Evolutionary conservation across 305 asterid species (phyloP), one percentile per base, ranked within the genome.

Genomic region (Plantago coronopus): DNA sequence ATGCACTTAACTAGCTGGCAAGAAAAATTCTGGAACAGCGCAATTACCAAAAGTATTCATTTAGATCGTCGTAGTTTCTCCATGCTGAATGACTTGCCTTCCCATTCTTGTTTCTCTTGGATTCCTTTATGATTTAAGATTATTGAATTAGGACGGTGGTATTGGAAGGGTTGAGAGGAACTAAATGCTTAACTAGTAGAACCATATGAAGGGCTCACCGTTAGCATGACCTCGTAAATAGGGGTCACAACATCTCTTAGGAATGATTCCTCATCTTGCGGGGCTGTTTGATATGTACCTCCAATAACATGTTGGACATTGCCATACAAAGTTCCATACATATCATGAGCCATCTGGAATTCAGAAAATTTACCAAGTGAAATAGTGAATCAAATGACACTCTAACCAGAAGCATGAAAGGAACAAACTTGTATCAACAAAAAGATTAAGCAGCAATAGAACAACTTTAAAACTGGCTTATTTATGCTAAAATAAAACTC

Each of bases 71-170:
- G 45, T 94, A 94, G 81, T 90, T 94, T 82, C 99, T 84, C 97
- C 97, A 88, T 67, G 83, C 86, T n/a, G 97, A 78, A 82, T 94
- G 99, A 75, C 99, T 94, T 55, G 97, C 89, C 80, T 83, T 90
- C 76, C 97, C 95, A 27, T 48, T 59, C 79, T 74, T 78, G 73
- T 94, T 90, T 86, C 86, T 90, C 85, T 88, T 70, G 47, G 78
- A 95, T 90, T 94, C 99, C 99, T 94, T 73, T 74, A 77, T 72
- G 82, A 75, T 71, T 45, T 40, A 78, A 83, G 69, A 72, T 68
- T 51, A 48, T 54, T 42, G 66, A 65, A 19, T 79, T 65, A 75
- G 69, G 44, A 63, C 49, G n/a, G n/a, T n/a, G n/a, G n/a, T n/a
- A n/a, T n/a, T 44, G 46, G 48, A 58, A 45, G 25, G 23, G 51